Percentiles rank a stretch among this genome's conserved stretches.
These are phyloP conservation scores for Glutinoglossum americanum DNA, from an alignment of 495 filamentous ascomycete genomes.

Conservation along the genomic window DNA sequence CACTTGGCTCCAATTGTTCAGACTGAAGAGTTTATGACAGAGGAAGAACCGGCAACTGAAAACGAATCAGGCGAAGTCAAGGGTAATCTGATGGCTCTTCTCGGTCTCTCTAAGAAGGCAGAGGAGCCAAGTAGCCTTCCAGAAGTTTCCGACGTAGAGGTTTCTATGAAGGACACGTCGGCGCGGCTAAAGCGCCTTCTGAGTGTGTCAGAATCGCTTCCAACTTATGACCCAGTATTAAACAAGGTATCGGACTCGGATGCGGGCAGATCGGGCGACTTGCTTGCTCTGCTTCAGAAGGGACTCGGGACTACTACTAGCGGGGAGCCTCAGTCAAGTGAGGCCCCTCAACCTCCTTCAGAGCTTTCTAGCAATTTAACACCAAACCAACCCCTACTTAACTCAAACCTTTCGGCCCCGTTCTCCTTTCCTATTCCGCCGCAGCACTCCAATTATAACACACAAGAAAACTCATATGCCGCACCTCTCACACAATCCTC, in stretches of 20 bases:
- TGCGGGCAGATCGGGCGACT: constrained; percentile 25
- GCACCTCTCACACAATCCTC: neutral
- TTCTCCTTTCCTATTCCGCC: neutral
- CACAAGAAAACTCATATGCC: neutral
- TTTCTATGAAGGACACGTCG: constrained; percentile 10
- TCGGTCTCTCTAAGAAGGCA: neutral
- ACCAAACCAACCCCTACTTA: neutral
- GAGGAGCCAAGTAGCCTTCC: constrained; percentile 8
- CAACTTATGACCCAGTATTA: constrained; percentile 4
- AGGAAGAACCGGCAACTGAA: neutral
- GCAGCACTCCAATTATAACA: neutral
- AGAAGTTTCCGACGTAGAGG: constrained; percentile 8
- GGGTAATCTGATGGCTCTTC: constrained; percentile 2
- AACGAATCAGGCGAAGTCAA: constrained; percentile 7
- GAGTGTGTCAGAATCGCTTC: constrained; percentile 11
- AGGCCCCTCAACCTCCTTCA: constrained; percentile 1
- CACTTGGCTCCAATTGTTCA: neutral
- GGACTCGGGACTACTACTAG: constrained; percentile 19
- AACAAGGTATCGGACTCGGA: constrained; percentile 9
- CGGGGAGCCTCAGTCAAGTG: constrained; percentile 3
- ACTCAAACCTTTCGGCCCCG: neutral
- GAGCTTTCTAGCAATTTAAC: neutral
- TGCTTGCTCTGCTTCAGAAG: constrained; percentile 35
- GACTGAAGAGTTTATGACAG: neutral
- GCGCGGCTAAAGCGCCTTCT: constrained; percentile 16